phyloP scores from a whole-genome alignment of 257 asterid species.

The Gentiana straminea region DNA sequence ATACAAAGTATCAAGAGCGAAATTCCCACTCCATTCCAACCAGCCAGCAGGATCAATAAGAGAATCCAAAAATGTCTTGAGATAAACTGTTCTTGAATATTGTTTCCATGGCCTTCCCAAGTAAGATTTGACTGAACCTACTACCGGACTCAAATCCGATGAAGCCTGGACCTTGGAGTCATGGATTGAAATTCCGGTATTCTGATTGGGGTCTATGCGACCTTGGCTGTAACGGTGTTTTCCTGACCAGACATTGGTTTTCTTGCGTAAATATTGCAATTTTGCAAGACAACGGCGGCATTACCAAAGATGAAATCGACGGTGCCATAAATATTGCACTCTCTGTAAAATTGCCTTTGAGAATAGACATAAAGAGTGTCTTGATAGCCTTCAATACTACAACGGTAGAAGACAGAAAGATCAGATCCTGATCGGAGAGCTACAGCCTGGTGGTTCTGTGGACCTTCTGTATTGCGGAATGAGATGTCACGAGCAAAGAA shows the following conservation, averaged over 20 bases:
- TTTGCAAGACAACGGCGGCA: constrained; percentile 36
- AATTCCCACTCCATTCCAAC: constrained; percentile 45
- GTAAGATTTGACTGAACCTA: constrained; percentile 14
- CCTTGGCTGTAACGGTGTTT: constrained; percentile 58
- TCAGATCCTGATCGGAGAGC: constrained; percentile 56
- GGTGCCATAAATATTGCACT: constrained; percentile 45
- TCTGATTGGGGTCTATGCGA: constrained; percentile 33
- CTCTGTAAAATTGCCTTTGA: constrained; percentile 47
- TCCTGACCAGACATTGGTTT: constrained; percentile 24
- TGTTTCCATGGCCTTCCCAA: constrained; percentile 56
- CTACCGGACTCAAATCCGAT: constrained; percentile 1
- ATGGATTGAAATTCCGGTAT: constrained; percentile 43
- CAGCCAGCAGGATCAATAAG: constrained; percentile 43
- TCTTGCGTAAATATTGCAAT: constrained; percentile 32
- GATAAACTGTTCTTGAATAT: constrained; percentile 36
- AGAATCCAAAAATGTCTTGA: constrained; percentile 24
- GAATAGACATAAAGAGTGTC: constrained; percentile 52
- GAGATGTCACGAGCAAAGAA: constrained; percentile 53
- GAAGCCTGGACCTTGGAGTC: constrained; percentile 27
- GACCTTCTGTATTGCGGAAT: constrained; percentile 61
- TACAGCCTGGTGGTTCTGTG: constrained; percentile 51
- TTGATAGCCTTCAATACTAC: constrained; percentile 63
- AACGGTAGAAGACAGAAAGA: constrained; percentile 34
- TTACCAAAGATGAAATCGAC: constrained; percentile 62
- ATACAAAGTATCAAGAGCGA: constrained; percentile 34